Percentiles rank a stretch among this genome's conserved stretches.
Evolutionary conservation across 2,329 filamentous ascomycete species (phyloP).

Genomic region (Emericellopsis atlantica): DNA sequence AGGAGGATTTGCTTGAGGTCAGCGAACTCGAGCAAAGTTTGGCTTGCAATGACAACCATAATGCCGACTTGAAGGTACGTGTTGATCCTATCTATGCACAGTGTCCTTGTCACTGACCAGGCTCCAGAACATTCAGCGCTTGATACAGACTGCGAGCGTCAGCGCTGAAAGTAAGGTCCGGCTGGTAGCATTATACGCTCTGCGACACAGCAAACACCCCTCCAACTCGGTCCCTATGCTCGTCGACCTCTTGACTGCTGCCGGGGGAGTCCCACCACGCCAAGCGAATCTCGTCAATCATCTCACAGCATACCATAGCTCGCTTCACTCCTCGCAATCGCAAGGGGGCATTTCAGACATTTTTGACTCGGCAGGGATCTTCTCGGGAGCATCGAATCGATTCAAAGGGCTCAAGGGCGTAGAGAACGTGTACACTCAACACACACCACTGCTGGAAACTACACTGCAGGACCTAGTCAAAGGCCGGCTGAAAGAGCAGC

Average conservation of each 20-base stretch:
- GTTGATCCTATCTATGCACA: background rate
- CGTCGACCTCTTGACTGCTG: constrained; percentile 72
- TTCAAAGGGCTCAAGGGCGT: constrained; percentile 95
- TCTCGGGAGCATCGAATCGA: constrained; percentile 73
- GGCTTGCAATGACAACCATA: constrained; percentile 93
- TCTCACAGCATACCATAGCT: constrained; percentile 74
- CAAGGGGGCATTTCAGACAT: constrained; percentile 76
- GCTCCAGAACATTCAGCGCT: constrained; percentile 61
- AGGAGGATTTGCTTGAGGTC: constrained; percentile 83
- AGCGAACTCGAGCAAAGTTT: constrained; percentile 95
- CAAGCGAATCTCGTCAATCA: constrained; percentile 72
- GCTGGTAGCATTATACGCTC: constrained; percentile 84
- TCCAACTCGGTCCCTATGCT: constrained; percentile 76
- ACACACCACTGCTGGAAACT: constrained; percentile 75
- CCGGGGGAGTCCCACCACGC: constrained; percentile 65
- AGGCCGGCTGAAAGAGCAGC: constrained; percentile 70
- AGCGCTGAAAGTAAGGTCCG: constrained; percentile 75
- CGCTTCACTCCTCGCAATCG: constrained; percentile 66
- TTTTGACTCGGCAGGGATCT: constrained; percentile 84
- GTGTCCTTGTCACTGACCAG: constrained; percentile 9
- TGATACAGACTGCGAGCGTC: constrained; percentile 72
- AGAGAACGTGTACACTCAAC: constrained; percentile 97
- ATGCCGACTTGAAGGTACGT: constrained; percentile 72
- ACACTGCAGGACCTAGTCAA: constrained; percentile 92
- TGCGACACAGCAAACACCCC: constrained; percentile 81